phyloP scores from a whole-genome alignment of 352 stramenopile species.

The Pythium dissotocum region DNA sequence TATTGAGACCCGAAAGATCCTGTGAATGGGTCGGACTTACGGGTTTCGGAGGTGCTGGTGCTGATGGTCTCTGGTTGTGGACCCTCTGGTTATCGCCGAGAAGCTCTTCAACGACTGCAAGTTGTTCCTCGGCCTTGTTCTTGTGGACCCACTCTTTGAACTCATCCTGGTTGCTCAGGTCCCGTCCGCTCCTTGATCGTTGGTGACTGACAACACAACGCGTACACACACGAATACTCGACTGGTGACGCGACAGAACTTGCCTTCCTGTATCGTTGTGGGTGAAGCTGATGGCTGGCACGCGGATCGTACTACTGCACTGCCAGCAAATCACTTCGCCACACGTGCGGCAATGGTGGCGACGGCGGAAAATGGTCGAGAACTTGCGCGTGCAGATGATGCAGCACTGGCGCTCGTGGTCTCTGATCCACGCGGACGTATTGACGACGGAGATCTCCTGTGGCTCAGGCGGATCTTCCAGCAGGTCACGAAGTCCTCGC shows the following conservation, averaged over 20 bases:
- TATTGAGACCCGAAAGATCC: constrained; percentile 49
- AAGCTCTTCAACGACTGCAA: constrained; percentile 22
- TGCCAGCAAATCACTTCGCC: constrained; percentile 89
- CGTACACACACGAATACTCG: constrained; percentile 83
- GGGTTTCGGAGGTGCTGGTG: not conserved
- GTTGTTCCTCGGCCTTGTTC: constrained; percentile 49
- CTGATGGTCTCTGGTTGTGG: constrained; percentile 2
- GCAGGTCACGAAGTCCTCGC: constrained; percentile 69
- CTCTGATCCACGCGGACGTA: constrained; percentile 82
- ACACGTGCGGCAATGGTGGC: constrained; percentile 88
- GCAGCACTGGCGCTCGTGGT: constrained; percentile 83
- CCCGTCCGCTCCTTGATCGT: constrained; percentile 65
- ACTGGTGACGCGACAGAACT: constrained; percentile 74
- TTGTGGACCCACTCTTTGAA: constrained; percentile 83
- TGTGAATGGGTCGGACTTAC: constrained; percentile 67
- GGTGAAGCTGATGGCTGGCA: constrained; percentile 84
- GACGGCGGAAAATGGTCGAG: constrained; percentile 79
- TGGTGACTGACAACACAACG: constrained; percentile 83
- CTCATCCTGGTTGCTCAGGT: constrained; percentile 78
- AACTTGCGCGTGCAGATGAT: constrained; percentile 82
- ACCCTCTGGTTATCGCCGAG: constrained; percentile 27
- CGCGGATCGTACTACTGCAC: constrained; percentile 82
- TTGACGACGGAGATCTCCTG: constrained; percentile 84
- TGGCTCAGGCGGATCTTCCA: constrained; percentile 76
- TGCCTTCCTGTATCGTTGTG: constrained; percentile 82